These are phyloP conservation scores for Oleoguttula mirabilis DNA, from an alignment of 495 filamentous ascomycete species.

Conservation along the genomic window DNA sequence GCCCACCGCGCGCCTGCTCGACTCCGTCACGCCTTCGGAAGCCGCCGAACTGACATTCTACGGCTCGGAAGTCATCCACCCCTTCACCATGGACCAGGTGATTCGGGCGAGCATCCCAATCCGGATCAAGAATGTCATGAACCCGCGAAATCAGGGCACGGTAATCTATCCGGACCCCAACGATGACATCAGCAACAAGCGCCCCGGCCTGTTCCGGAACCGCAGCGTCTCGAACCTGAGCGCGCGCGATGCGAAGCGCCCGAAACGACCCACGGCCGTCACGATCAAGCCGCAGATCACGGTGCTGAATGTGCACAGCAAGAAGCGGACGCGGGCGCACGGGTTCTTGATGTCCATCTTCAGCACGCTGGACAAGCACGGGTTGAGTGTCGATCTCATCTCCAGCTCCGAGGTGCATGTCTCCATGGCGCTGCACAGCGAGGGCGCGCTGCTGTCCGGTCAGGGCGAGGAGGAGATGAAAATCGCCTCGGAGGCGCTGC, in stretches of 20 bases:
- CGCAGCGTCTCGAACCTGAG: slow-evolving; percentile 22
- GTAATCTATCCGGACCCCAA: slow-evolving; percentile 52
- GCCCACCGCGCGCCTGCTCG: slow-evolving; percentile 37
- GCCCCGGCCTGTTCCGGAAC: slow-evolving; percentile 28
- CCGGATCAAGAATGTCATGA: slow-evolving; percentile 97
- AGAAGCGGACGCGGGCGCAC: slow-evolving; percentile 75
- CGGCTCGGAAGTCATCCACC: slow-evolving; percentile 72
- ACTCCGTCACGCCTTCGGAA: slow-evolving; percentile 40
- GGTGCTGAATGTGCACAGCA: slow-evolving; percentile 89
- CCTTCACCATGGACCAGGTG: slow-evolving; percentile 96
- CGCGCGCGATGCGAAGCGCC: slow-evolving; percentile 4
- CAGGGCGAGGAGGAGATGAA: slow-evolving; percentile 50
- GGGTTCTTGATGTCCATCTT: slow-evolving; percentile 90
- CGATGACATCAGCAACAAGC: slow-evolving; percentile 38
- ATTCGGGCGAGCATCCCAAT: slow-evolving; percentile 86
- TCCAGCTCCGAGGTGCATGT: slow-evolving; percentile 91
- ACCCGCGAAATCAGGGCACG: slow-evolving; percentile 76
- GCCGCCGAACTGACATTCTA: slow-evolving; percentile 46
- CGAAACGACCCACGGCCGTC: slow-evolving; percentile 65
- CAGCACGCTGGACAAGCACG: slow-evolving; percentile 64
- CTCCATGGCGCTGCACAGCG: slow-evolving; percentile 80
- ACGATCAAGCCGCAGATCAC: slow-evolving; percentile 90
- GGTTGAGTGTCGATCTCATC: slow-evolving; percentile 81
- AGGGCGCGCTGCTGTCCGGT: slow-evolving; percentile 34
- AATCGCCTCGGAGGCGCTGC: slow-evolving; percentile 27